Conservation (phyloP, 2,329 filamentous ascomycete species). For the Trichoderma sp. region DNA sequence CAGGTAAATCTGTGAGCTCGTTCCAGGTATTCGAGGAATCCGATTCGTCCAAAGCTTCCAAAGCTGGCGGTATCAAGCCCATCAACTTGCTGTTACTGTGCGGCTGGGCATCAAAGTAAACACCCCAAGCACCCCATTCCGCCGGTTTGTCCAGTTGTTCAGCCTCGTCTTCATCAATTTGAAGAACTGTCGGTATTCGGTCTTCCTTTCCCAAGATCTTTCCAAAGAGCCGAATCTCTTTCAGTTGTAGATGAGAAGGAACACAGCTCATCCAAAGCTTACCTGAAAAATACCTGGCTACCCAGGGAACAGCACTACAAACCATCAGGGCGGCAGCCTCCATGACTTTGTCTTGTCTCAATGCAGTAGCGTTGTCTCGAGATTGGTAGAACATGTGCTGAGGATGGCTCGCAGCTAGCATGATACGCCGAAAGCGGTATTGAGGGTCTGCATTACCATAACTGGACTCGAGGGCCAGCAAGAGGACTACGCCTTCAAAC, state of each 20-base stretch:
- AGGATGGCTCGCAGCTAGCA: rapidly evolving
- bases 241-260: not conserved
- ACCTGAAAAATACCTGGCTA: not conserved
- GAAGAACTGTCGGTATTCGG: no score
- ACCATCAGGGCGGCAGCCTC: not conserved
- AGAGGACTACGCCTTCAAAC: not conserved
- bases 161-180: no score
- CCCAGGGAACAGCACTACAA: not conserved
- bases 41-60: no score
- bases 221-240: not conserved
- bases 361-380: not conserved
- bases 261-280: not conserved
- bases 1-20: no score
- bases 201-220: no score
- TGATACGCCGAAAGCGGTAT: not conserved
- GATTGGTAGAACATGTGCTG: not conserved
- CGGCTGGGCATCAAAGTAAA: no score
- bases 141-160: no score
- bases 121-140: no score
- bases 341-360: not conserved
- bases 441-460: not conserved
- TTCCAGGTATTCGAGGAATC: no score
- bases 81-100: no score
- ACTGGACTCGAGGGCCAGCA: not conserved
- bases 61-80: no score